Base-by-base conservation (phyloP, 495 filamentous ascomycete species). In the Aspergillus diversus region DNA sequence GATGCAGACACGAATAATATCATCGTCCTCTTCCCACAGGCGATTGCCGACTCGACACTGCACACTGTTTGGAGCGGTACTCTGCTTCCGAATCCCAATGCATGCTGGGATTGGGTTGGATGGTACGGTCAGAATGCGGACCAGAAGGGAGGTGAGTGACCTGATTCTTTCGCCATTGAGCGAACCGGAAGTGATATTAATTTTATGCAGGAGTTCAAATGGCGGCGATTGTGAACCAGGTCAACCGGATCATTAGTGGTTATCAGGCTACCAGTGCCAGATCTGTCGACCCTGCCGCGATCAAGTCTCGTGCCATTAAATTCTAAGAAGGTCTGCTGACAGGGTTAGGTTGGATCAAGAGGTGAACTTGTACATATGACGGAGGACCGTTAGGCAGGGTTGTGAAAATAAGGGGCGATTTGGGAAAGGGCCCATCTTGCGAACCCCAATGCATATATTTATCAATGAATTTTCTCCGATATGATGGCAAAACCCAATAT, bases 1-100 rank as follows among this genome's bases (percentile, higher is more conserved):
- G 39, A 9, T 43, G 15, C 21, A 55, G 54, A 56, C 42, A 56
- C 54, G 12, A 56, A 56, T 27, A 43, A 56, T 35, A 56, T 56
- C 15, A 56, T 56, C 2, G n/a, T 56, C 54, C 35, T 56, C 1
- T 56, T 37, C 5, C 54, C 54, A 1, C 54, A 56, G 16, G 34
- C 54, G 15, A 27, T 27, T 11, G n/a, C 34, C 4, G 54, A 56
- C 21, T 39, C n/a, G 4, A 39, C 54, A n/a, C n/a, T n/a, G 5
- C 54, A 56, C 27, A 56, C 54, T 3, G 37, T 56, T 27, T 56
- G 54, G 54, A 37, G 27, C 17, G 54, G 54, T 4, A 34, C 13
- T 3, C 6, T 56, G 21, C 34, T 37, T 43, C n/a, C 54, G 4
- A 56, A 56, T 31, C 33, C 54, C 27, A 34, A 37, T 12, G 33